Percentiles rank a stretch among this genome's conserved stretches.
These are phyloP conservation scores for Metschnikowia lachancei DNA, from an alignment of 805 yeast genomes.

Conservation along the genomic window DNA sequence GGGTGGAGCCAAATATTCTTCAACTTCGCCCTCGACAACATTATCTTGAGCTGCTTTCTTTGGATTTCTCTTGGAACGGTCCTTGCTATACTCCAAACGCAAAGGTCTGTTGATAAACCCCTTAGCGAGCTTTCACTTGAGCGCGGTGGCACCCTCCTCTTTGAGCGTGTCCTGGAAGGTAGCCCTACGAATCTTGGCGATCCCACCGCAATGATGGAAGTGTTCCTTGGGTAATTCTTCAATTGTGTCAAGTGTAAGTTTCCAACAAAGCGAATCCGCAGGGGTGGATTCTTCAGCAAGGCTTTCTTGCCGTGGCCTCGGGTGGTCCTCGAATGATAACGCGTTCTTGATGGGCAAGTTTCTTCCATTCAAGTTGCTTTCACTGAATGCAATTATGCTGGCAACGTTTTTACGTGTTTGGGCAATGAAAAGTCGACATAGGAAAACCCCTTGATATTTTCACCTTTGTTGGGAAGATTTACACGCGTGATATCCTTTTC, in stretches of 20 bases:
- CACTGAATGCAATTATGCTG: slow-evolving; percentile 66
- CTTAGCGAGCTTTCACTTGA: slow-evolving; percentile 66
- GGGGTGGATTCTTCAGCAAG: slow-evolving; percentile 77
- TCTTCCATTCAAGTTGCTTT: slow-evolving; percentile 74
- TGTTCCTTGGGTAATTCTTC: slow-evolving; percentile 74
- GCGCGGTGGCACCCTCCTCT: slow-evolving; percentile 82
- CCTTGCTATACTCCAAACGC: slow-evolving; percentile 92
- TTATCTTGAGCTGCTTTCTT: slow-evolving; percentile 29
- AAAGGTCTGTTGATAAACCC: slow-evolving; percentile 69
- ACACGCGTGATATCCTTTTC: slow-evolving; percentile 68
- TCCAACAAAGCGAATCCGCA: slow-evolving; percentile 89
- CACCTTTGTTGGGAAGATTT: slow-evolving; percentile 73
- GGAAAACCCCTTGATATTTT: slow-evolving; percentile 81
- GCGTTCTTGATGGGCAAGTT: slow-evolving; percentile 81
- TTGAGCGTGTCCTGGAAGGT: slow-evolving; percentile 89
- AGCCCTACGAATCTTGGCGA: slow-evolving; percentile 84
- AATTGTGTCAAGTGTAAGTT: slow-evolving; percentile 89
- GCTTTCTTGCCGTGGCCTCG: slow-evolving; percentile 37
- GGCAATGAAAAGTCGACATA: slow-evolving; percentile 74
- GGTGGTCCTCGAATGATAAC: slow-evolving; percentile 83
- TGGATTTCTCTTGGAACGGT: slow-evolving; percentile 76
- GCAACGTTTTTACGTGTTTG: slow-evolving; percentile 63
- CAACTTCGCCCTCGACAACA: slow-evolving; percentile 20
- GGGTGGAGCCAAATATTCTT: background rate
- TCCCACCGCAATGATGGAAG: slow-evolving; percentile 90